These are phyloP conservation scores for Xylaria acuta DNA, from an alignment of 495 filamentous ascomycete species.

Conservation along the genomic window DNA sequence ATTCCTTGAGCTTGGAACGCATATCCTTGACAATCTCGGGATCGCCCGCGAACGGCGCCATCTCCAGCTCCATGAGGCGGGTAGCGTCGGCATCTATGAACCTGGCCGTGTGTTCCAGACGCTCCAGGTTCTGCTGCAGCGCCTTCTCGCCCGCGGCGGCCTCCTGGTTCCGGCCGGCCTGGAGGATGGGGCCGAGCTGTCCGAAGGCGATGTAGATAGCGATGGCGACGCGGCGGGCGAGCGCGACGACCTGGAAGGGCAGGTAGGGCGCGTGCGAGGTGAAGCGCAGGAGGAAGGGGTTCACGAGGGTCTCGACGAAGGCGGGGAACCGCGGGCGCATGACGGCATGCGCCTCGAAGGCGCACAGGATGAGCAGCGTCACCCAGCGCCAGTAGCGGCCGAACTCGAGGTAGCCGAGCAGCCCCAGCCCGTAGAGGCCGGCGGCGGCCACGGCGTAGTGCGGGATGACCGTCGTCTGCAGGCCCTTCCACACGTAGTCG, in stretches of 20 bases:
- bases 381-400: conserved; percentile 92
- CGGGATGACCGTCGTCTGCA: conserved; percentile 59
- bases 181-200: conserved; percentile 75
- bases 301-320: conserved; percentile 64
- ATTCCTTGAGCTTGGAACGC: conserved; percentile 73
- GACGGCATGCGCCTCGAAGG: conserved; percentile 76
- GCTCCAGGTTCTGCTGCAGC: conserved; percentile 57
- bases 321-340: conserved; percentile 67
- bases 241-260: conserved; percentile 82
- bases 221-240: conserved; percentile 78
- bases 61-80: conserved; percentile 75
- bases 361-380: conserved; percentile 68
- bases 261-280: conserved; percentile 69
- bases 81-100: conserved; percentile 69
- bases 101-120: conserved; percentile 60
- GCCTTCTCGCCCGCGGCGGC: conserved; percentile 45
- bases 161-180: conserved; percentile 41
- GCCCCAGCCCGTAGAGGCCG: conserved; percentile 69
- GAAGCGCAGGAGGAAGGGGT: conserved; percentile 62
- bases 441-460: conserved; percentile 70
- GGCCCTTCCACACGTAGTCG: conserved; percentile 74
- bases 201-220: conserved; percentile 89
- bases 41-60: conserved; percentile 82
- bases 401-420: conserved; percentile 82
- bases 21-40: conserved; percentile 63